These are phyloP conservation scores for Daldinia caldariorum DNA, from an alignment of 495 filamentous ascomycete species.

Conservation along the genomic window DNA sequence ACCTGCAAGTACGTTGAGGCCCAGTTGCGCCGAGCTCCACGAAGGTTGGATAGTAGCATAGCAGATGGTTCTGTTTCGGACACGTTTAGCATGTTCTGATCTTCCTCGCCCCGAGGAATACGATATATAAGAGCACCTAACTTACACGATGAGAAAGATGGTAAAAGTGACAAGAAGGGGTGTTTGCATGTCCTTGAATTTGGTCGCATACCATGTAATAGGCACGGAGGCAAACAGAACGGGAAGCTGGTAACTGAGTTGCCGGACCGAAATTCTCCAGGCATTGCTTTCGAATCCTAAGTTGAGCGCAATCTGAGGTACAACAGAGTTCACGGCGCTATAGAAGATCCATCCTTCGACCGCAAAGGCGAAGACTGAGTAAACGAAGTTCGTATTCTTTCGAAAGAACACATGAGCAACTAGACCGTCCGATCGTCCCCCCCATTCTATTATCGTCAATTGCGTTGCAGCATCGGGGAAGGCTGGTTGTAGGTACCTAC, in stretches of 20 bases:
- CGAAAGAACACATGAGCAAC: constrained; percentile 65
- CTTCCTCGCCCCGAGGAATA: not conserved
- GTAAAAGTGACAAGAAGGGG: constrained; percentile 60
- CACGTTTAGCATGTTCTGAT: not conserved
- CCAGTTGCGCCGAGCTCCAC: constrained; percentile 60
- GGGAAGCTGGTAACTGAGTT: constrained; percentile 56
- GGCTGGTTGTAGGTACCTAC: constrained; percentile 39
- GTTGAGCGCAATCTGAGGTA: constrained; percentile 63
- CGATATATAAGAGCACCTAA: not conserved
- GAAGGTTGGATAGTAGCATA: constrained; percentile 59
- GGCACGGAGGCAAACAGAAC: constrained; percentile 52
- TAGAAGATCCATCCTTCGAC: constrained; percentile 70
- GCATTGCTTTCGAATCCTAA: constrained; percentile 61
- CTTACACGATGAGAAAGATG: constrained; percentile 59
- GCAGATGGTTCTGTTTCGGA: constrained; percentile 50
- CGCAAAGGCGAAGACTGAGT: constrained; percentile 63
- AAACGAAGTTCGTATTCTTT: constrained; percentile 61
- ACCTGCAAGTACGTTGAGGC: constrained; percentile 58
- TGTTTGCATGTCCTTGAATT: constrained; percentile 60
- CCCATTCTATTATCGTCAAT: constrained; percentile 58
- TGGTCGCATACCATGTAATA: constrained; percentile 60
- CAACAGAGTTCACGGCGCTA: constrained; percentile 64
- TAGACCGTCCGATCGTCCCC: constrained; percentile 60
- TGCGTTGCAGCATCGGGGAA: not conserved
- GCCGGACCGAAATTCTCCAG: constrained; percentile 59